phyloP scores from a whole-genome alignment of 2,329 filamentous ascomycete genomes.

The Neonectria faginata region DNA sequence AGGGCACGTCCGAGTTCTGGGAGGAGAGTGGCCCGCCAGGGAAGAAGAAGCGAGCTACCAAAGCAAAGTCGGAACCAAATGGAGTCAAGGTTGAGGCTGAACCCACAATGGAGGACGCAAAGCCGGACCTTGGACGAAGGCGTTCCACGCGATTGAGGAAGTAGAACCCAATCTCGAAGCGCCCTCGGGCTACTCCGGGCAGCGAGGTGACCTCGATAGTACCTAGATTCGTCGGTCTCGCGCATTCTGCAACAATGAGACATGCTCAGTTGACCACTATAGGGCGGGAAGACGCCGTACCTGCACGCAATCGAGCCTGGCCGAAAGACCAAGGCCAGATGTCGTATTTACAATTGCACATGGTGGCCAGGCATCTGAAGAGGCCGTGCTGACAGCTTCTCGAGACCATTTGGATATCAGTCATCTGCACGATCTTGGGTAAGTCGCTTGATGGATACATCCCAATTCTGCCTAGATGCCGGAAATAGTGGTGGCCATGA shows the following conservation, averaged over 20 bases:
- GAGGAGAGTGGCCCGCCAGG: constrained; percentile 41
- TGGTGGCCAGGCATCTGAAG: not conserved
- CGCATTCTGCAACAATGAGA: not conserved
- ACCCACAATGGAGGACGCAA: constrained; percentile 16
- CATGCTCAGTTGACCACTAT: not conserved
- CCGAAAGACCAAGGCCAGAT: not conserved
- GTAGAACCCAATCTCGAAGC: constrained; percentile 15
- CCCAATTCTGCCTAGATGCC: not conserved
- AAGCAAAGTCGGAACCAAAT: constrained; percentile 41
- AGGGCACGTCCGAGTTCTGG: constrained; percentile 36
- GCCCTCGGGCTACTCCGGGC: not conserved
- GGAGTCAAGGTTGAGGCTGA: constrained; percentile 38
- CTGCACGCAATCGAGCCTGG: not conserved
- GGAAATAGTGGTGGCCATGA: not conserved
- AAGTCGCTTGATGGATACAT: not conserved
- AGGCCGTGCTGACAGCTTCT: not conserved
- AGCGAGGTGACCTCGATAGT: not conserved
- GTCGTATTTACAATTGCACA: not conserved
- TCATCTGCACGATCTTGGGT: not conserved
- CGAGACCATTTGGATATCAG: not conserved
- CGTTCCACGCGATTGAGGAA: constrained; percentile 41
- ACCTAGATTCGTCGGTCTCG: not conserved
- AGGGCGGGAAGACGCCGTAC: not conserved
- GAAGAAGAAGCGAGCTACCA: constrained; percentile 44
- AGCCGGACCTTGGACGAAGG: constrained; percentile 36